A percentile compares a stretch with the other conserved stretches of the same genome.
phyloP scores from a whole-genome alignment of 257 asterid species.

The Nicotiana sylvestris region DNA sequence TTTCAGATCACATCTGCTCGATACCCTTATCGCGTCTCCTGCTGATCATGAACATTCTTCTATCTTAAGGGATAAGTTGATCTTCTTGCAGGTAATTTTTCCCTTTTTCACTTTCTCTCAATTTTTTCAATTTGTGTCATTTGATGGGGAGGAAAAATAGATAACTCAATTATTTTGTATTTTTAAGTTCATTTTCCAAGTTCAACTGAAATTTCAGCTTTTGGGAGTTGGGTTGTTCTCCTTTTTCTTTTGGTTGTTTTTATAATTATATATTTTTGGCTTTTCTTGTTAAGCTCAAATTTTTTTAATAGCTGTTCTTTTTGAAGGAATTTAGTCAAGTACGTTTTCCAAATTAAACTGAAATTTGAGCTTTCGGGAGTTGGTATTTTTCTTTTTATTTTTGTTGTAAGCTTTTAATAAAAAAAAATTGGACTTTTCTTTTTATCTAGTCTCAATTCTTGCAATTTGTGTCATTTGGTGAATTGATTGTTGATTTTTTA shows the following conservation, averaged over 20 bases:
- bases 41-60: constrained; percentile 64
- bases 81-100: constrained; percentile 75
- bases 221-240: not conserved
- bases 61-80: constrained; percentile 74
- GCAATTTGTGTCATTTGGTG: not conserved
- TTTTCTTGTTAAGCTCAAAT: not conserved
- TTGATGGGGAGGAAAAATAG: not conserved
- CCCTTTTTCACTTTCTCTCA: not conserved
- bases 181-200: not conserved
- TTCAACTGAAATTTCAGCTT: not conserved
- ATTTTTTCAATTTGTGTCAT: not conserved
- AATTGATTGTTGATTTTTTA: not conserved
- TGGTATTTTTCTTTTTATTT: not conserved
- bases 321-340: too few species aligned
- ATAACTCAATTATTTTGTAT: not conserved
- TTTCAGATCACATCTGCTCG: constrained; percentile 69
- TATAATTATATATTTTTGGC: too few species aligned
- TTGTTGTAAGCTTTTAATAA: too few species aligned
- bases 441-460: not conserved
- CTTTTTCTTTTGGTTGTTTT: not conserved
- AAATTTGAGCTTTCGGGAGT: not conserved
- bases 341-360: not conserved
- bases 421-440: too few species aligned
- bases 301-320: not conserved
- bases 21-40: constrained; percentile 57